phyloP scores from a whole-genome alignment of 257 asterid species.

The Ligustrum vulgare region DNA sequence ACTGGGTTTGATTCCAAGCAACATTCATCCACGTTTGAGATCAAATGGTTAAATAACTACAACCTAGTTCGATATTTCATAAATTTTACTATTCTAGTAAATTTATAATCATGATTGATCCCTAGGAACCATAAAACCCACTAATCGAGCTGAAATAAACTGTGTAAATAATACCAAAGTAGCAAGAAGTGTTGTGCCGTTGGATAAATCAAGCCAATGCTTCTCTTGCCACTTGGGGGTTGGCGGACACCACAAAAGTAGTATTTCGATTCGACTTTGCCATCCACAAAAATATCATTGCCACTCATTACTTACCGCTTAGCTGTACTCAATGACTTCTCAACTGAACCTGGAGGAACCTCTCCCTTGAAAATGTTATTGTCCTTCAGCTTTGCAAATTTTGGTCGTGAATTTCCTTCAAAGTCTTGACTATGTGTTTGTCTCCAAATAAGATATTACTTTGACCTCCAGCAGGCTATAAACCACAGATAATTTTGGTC shows the following conservation, averaged over 20 bases:
- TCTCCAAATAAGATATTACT: slow-evolving; percentile 80
- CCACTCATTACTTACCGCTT: slow-evolving; percentile 90
- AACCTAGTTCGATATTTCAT: slow-evolving; percentile 7
- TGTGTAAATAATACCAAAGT: neutral
- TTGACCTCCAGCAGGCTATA: slow-evolving; percentile 94
- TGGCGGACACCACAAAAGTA: slow-evolving; percentile 82
- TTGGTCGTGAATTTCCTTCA: slow-evolving; percentile 77
- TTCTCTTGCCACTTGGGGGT: slow-evolving; percentile 93
- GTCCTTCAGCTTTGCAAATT: slow-evolving; percentile 81
- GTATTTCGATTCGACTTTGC: slow-evolving; percentile 67
- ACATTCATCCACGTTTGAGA: neutral
- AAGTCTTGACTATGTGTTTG: slow-evolving; percentile 51
- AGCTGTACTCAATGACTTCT: slow-evolving; percentile 73
- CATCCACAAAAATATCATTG: slow-evolving; percentile 72
- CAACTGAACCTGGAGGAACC: slow-evolving; percentile 65
- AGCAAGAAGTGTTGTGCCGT: neutral
- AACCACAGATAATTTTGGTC: too few relatives aligned
- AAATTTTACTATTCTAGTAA: slow-evolving; percentile 1
- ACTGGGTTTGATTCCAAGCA: neutral
- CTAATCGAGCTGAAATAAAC: too few relatives aligned
- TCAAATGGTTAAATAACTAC: neutral
- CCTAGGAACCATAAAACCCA: neutral
- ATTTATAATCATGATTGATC: neutral
- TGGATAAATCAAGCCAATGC: slow-evolving; percentile 65
- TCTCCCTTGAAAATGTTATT: slow-evolving; percentile 87